Base-by-base conservation (phyloP, 768 basidiomycete species). In the Lyophyllum decastes region DNA sequence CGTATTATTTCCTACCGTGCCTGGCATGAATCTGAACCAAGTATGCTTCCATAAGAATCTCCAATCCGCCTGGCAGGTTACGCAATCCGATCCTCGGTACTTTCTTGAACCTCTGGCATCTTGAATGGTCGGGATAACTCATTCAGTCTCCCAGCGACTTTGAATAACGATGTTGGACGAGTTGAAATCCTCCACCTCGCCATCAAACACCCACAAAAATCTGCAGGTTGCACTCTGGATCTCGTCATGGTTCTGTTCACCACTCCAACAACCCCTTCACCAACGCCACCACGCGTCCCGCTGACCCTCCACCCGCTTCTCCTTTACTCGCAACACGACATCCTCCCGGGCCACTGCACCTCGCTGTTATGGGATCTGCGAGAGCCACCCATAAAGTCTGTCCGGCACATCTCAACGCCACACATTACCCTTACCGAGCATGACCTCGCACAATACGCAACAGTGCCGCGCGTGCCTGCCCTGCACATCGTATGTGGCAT, bases 281-380 rank as follows among this genome's bases (percentile, higher is more conserved):
- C 46, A 16, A 34, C 49, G 10, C 33, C 12, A 22, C 22, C 10
- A 35, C 49, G 16, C 19, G 4, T 52, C 24, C 49, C 66, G n/a
- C 47, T 71, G 45, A 55, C 48, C 43, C 70, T 79, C 30, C 71
- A 79, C 59, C 70, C 68, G 2, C 70, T 77, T 47, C 71, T 81
- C 16, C 61, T 64, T 33, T 78, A 78, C 62, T 74, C 74, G 4
- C 77, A 78, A 59, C 65, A 73, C 61, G 58, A 64, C 30, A 55
- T 65, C 25, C 61, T 57, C 11, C 59, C 62, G 0, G 65, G 65
- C 1, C 67, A 75, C 25, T 65, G 59, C 53, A 72, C 70, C 48
- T 17, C 64, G 10, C 56, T 84, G 30, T 55, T 76, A n/a, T 86
- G 84, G 84, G 83, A 86, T 64, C 44, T 82, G 46, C 78, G 82